phyloP scores from a whole-genome alignment of 306 rosid genomes.

The Castanea crenata region DNA sequence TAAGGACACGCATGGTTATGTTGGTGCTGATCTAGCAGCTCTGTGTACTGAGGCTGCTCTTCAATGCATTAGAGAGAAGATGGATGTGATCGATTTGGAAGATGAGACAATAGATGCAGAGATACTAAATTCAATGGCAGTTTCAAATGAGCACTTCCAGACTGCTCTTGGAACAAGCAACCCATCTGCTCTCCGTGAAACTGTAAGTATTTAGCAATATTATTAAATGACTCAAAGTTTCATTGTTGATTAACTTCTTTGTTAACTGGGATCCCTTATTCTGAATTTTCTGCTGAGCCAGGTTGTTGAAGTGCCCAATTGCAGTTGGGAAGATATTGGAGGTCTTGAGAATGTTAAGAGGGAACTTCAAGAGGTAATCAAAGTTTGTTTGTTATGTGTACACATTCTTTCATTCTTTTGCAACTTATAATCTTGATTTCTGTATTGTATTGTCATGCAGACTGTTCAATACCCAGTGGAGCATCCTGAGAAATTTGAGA shows the following conservation, averaged over 20 bases:
- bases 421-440: neutral
- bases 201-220: constrained; percentile 48
- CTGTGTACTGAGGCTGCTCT: constrained; percentile 98
- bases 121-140: constrained; percentile 97
- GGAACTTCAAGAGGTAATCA: constrained; percentile 90
- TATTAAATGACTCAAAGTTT: neutral
- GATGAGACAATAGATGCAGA: constrained; percentile 96
- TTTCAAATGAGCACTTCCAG: constrained; percentile 86
- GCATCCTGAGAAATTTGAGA: constrained; percentile 96
- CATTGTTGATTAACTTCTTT: neutral
- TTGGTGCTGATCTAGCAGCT: constrained; percentile 96
- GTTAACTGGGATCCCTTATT: constrained; percentile 16
- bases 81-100: constrained; percentile 94
- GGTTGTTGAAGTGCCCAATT: constrained; percentile 98
- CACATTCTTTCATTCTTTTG: neutral
- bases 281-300: constrained; percentile 29
- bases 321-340: constrained; percentile 93
- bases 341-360: constrained; percentile 99
- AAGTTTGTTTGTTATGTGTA: constrained; percentile 3
- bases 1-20: constrained; percentile 92
- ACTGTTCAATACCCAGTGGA: constrained; percentile 99
- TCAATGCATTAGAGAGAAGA: constrained; percentile 95
- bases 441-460: constrained; percentile 41
- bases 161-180: constrained; percentile 98
- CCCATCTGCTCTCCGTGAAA: constrained; percentile 96